phyloP scores from a whole-genome alignment of 208 protist genomes.

The Crithidia sp. region DNA sequence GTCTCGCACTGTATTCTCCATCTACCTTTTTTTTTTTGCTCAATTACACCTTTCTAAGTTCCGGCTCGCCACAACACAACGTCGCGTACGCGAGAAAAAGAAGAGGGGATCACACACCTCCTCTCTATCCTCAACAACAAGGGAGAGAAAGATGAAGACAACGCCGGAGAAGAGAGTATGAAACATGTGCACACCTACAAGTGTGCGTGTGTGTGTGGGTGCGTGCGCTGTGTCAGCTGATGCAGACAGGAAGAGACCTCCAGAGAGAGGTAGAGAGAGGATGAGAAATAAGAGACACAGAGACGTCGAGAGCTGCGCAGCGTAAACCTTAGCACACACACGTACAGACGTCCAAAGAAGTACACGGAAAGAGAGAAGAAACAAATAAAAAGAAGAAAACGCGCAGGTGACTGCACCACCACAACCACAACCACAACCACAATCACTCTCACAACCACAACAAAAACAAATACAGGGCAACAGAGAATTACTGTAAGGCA shows the following conservation, averaged over 20 bases:
- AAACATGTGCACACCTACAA: too few species aligned
- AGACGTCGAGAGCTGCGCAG: neutral
- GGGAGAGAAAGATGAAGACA: too few species aligned
- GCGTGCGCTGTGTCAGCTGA: neutral
- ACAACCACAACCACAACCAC: neutral
- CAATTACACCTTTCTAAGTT: neutral
- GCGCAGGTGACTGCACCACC: neutral
- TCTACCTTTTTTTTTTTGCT: neutral
- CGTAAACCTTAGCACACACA: conserved; percentile 14
- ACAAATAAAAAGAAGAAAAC: conserved; percentile 12
- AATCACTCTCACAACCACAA: neutral
- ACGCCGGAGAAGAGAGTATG: too few species aligned
- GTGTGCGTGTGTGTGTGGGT: neutral
- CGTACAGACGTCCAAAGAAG: conserved; percentile 1
- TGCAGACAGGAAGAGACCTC: conserved; percentile 1
- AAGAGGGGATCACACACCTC: neutral
- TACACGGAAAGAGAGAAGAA: neutral
- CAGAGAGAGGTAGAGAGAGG: neutral
- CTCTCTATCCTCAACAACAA: too few species aligned
- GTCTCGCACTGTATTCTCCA: neutral
- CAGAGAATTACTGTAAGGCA: conserved; percentile 8
- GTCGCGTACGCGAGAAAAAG: neutral
- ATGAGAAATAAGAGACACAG: neutral
- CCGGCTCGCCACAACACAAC: too few species aligned
- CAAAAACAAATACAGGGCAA: neutral